Evolutionary conservation across 805 yeast species (phyloP).

Genomic region (Candida caryicola): DNA sequence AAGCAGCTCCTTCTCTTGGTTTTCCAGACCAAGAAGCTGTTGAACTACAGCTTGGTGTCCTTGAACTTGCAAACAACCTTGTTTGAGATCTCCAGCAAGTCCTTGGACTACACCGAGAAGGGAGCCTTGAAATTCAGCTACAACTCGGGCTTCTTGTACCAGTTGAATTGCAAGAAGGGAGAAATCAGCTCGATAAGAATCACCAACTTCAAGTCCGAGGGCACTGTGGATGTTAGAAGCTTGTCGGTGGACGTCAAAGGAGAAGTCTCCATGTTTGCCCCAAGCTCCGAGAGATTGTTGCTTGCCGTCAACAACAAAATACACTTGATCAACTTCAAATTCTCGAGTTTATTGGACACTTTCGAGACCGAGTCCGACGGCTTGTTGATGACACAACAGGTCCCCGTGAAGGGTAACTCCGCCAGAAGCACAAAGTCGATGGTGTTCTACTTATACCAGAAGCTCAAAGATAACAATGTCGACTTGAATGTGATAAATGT

Average conservation of each 20-base stretch:
- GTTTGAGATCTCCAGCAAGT: slow-evolving; percentile 20
- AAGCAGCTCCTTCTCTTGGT: slow-evolving; percentile 25
- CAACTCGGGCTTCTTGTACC: slow-evolving; percentile 25
- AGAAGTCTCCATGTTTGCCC: slow-evolving; percentile 33
- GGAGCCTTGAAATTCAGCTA: slow-evolving; percentile 18
- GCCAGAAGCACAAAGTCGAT: slow-evolving; percentile 38
- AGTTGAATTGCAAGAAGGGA: slow-evolving; percentile 15
- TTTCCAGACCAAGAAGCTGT: slow-evolving; percentile 7
- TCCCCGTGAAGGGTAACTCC: slow-evolving; percentile 43
- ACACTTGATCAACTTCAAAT: slow-evolving; percentile 45
- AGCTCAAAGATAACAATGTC: slow-evolving; percentile 42
- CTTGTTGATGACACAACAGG: slow-evolving; percentile 25
- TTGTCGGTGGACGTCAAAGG: slow-evolving; percentile 11
- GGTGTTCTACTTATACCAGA: slow-evolving; percentile 40
- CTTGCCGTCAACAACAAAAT: slow-evolving; percentile 39
- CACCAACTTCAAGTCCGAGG: slow-evolving; percentile 19
- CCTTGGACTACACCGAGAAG: slow-evolving; percentile 2
- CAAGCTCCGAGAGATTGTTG: slow-evolving; percentile 47
- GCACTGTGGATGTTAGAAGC: slow-evolving; percentile 18
- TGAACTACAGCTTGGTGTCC: slow-evolving; percentile 25
- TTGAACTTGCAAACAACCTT: slow-evolving; percentile 18
- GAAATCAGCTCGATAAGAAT: slow-evolving; percentile 22
- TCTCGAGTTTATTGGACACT: slow-evolving; percentile 37
- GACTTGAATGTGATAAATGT: slow-evolving; percentile 46
- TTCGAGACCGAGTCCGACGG: slow-evolving; percentile 21